Evolutionary conservation across 192 early-diverging fungal genomes (phyloP).

Genomic region (Coemansia sp.): DNA sequence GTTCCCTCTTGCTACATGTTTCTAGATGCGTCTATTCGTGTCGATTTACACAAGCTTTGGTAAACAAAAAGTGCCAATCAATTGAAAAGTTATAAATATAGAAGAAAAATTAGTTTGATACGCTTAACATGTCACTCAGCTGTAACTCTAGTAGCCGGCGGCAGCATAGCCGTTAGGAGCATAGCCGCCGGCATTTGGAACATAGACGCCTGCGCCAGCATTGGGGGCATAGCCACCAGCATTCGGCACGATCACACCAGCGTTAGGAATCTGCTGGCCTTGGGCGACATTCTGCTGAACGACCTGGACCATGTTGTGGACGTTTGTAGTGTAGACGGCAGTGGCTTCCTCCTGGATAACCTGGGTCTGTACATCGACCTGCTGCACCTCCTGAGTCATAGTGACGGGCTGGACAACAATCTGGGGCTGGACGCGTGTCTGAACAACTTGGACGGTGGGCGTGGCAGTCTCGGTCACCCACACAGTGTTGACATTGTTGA

Average conservation of each 20-base stretch:
- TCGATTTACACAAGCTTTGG: neutral
- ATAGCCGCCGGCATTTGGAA: neutral
- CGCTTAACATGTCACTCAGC: neutral
- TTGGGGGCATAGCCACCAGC: conserved; percentile 11
- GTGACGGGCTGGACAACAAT: conserved; percentile 49
- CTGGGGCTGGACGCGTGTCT: conserved; percentile 43
- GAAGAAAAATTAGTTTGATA: neutral
- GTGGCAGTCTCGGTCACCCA: conserved; percentile 48
- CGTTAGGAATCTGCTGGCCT: conserved; percentile 12
- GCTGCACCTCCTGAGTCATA: conserved; percentile 43
- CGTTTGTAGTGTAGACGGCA: conserved; percentile 29
- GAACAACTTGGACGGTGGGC: conserved; percentile 45
- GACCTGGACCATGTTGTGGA: conserved; percentile 49
- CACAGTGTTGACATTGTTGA: conserved; percentile 43
- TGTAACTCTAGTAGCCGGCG: conserved; percentile 1
- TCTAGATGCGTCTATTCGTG: conserved; percentile 12
- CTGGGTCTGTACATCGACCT: conserved; percentile 35
- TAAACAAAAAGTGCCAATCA: conserved; percentile 15
- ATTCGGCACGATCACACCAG: conserved; percentile 5
- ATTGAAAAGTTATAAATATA: neutral
- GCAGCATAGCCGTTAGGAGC: conserved; percentile 9
- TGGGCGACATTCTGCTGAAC: conserved; percentile 47
- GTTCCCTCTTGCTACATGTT: conserved; percentile 47
- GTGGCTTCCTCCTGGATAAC: conserved; percentile 46
- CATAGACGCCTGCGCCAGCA: conserved; percentile 3